Base-by-base conservation (phyloP, 148 eudicot species). In the Chenopodium berlandieri region DNA sequence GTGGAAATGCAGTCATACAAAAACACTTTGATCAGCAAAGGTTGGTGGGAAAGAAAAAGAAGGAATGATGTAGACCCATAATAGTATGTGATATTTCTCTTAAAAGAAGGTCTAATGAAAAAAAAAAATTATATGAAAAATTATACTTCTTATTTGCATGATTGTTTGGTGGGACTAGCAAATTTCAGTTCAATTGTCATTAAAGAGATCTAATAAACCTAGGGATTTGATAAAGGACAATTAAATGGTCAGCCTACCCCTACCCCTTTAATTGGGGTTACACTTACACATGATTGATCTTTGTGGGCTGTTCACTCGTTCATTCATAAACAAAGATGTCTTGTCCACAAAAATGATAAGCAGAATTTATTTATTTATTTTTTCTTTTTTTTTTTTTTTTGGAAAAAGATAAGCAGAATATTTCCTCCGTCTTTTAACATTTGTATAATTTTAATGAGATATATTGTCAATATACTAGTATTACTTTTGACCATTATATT, bases 21-120 rank as follows among this genome's bases (percentile, higher is more conserved):
- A 76, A 76, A 37, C 69, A 84, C 81, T 80, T 84, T 76, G 81
- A 76, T 80, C 77, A 62, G 79, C 83, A 86, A 83, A 80, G 64
- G 73, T 60, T 85, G 85, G 83, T 75, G 82, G 71, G 78, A 54
- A 40, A 58, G 77, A 71, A 77, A 82, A 85, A 87, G 83, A 81
- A 37, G 66, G 82, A 40, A 40, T 37, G 73, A 71, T 64, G 50
- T 27, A 79, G 85, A 80, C 81, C 86, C 87, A 0, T 40, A 69
- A 80, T 58, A 82, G 81, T 22, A 10, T 72, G 77, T 66, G 75
- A 71, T 46, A 34, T 34, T 80, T 50, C 73, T 32, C 23, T 52
- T 68, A 10, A 50, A 79, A 73, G 32, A 12, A 71, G 73, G 27
- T 68, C 23, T 12, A 37, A 19, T 1, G 1, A 19, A 5, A 71